phyloP scores from a whole-genome alignment of 108 stramenopile species.

The Cyclotella choctawhatcheeana region DNA sequence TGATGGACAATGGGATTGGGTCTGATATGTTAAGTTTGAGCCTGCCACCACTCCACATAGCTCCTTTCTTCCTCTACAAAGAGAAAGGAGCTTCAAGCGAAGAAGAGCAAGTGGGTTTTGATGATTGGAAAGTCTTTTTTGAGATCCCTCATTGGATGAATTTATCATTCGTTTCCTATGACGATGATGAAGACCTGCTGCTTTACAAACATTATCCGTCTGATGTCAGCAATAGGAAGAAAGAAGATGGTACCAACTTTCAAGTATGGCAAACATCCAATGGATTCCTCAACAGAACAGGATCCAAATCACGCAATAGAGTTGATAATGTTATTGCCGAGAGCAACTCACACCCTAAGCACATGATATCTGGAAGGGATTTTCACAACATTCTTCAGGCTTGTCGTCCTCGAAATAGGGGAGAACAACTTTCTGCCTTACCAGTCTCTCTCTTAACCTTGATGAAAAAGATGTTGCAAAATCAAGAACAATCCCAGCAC shows the following conservation, averaged over 20 bases:
- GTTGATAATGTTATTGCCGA: no score
- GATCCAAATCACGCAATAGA: not conserved
- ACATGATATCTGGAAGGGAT: slow-evolving; percentile 73
- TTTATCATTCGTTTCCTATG: slow-evolving; percentile 82
- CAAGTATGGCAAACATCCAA: slow-evolving; percentile 48
- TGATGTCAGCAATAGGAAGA: slow-evolving; percentile 11
- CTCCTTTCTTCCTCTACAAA: slow-evolving; percentile 95
- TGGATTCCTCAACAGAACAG: slow-evolving; percentile 53
- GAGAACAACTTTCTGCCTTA: slow-evolving; percentile 45
- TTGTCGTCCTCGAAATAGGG: slow-evolving; percentile 68
- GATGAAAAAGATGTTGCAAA: slow-evolving; percentile 24
- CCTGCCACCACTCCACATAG: slow-evolving; percentile 95
- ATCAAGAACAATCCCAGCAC: not conserved
- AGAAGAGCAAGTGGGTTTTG: slow-evolving; percentile 51
- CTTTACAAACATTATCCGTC: slow-evolving; percentile 38
- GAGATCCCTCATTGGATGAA: slow-evolving; percentile 93
- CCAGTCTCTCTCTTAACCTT: slow-evolving; percentile 35
- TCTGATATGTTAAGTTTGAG: slow-evolving; percentile 96
- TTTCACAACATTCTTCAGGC: slow-evolving; percentile 88
- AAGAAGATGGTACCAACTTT: slow-evolving; percentile 17
- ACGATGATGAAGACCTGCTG: slow-evolving; percentile 52
- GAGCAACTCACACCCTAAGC: slow-evolving; percentile 59
- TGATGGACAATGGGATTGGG: slow-evolving; percentile 99
- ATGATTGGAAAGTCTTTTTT: slow-evolving; percentile 62
- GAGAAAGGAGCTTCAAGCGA: slow-evolving; percentile 44